Evolutionary conservation across 2,329 filamentous ascomycete genomes (phyloP).

Genomic region (Mollisia scopiformis): DNA sequence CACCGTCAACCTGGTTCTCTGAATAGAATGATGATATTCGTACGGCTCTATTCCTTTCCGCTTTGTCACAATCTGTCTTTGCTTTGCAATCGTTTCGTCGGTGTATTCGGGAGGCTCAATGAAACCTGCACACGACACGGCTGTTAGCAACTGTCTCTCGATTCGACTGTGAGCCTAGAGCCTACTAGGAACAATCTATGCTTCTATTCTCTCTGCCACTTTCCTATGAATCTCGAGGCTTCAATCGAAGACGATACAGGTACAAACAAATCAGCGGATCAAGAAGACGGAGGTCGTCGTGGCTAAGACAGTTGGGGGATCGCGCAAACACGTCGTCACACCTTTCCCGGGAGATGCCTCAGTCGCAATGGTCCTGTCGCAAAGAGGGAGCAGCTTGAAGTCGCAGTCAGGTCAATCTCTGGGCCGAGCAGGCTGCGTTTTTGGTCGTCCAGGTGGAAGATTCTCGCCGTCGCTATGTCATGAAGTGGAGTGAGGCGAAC

Average conservation of each 20-base stretch:
- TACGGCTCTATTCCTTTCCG: not conserved
- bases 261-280: not conserved
- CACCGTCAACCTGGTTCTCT: not conserved
- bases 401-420: not conserved
- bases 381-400: not conserved
- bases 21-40: not conserved
- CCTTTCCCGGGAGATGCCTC: not conserved
- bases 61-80: constrained; percentile 1
- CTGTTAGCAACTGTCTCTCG: constrained; percentile 3
- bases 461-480: constrained; percentile 15
- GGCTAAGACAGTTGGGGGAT: not conserved
- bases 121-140: constrained; percentile 3
- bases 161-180: not conserved
- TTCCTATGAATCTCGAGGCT: not conserved
- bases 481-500: constrained; percentile 17
- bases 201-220: not conserved
- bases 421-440: not conserved
- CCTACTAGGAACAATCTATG: not conserved
- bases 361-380: not conserved
- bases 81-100: constrained; percentile 5
- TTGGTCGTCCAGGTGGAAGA: not conserved
- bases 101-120: constrained; percentile 3
- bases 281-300: not conserved
- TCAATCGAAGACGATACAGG: not conserved
- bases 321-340: constrained; percentile 2